These are phyloP conservation scores for Solanum gandarillasii DNA, from an alignment of 257 asterid species.

Conservation along the genomic window DNA sequence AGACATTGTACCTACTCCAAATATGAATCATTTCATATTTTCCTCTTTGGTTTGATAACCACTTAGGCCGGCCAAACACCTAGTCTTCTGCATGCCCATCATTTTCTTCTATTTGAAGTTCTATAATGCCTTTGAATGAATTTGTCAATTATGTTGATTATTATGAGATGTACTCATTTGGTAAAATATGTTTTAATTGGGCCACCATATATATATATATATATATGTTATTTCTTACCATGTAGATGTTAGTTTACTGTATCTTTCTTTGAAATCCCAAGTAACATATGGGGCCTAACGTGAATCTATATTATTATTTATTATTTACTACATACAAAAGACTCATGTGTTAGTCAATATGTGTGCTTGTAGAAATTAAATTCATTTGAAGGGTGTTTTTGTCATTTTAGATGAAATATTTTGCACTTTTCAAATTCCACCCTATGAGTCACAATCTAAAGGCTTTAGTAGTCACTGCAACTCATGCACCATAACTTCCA, in stretches of 20 bases:
- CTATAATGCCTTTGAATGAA: neutral
- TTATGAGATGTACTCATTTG: neutral
- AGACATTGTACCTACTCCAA: neutral
- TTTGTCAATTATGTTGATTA: neutral
- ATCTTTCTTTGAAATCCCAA: neutral
- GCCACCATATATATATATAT: too few species aligned
- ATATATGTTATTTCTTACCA: neutral
- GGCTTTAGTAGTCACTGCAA: neutral
- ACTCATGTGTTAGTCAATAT: neutral
- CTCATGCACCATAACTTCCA: neutral
- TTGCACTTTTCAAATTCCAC: neutral
- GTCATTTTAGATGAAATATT: neutral
- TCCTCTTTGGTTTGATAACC: neutral
- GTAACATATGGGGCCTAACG: neutral
- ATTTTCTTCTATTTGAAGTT: neutral
- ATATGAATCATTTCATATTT: neutral
- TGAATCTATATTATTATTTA: neutral
- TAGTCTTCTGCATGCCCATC: neutral
- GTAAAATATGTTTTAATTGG: neutral
- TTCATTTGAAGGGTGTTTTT: neutral
- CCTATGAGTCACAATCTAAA: neutral
- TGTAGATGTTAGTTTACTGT: neutral
- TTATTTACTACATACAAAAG: too few species aligned
- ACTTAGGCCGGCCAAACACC: neutral
- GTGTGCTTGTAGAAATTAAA: neutral